Evolutionary conservation across 2,329 filamentous ascomycete genomes (phyloP).

Genomic region (Neophaeococcomyces aloes): DNA sequence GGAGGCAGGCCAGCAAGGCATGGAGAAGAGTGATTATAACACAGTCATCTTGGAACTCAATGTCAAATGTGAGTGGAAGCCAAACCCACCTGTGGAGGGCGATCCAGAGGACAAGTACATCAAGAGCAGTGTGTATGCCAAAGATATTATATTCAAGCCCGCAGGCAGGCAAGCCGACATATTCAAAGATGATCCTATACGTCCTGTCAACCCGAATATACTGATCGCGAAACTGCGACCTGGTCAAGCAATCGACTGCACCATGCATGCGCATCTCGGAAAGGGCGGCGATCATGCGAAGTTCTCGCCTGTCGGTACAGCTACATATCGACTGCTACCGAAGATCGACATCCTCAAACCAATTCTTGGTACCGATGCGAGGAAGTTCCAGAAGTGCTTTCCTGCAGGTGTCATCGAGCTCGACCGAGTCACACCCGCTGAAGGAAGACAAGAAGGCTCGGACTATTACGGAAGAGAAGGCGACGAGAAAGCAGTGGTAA

Average conservation of each 20-base stretch:
- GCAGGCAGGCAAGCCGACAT: constrained; percentile 57
- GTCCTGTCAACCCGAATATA: constrained; percentile 80
- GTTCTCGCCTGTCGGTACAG: constrained; percentile 91
- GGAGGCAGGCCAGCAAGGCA: constrained; percentile 34
- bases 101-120: constrained; percentile 71
- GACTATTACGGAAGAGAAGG: constrained; percentile 66
- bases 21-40: constrained; percentile 61
- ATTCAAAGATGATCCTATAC: constrained; percentile 54
- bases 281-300: constrained; percentile 91
- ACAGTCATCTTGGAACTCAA: constrained; percentile 70
- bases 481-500: constrained; percentile 77
- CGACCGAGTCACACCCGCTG: constrained; percentile 57
- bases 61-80: constrained; percentile 69
- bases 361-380: constrained; percentile 75
- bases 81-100: constrained; percentile 59
- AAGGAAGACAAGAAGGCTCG: constrained; percentile 49
- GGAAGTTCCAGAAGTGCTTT: constrained; percentile 86
- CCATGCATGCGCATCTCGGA: constrained; percentile 91
- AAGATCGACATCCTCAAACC: constrained; percentile 73
- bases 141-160: constrained; percentile 65
- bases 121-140: constrained; percentile 73
- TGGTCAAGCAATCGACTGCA: constrained; percentile 72
- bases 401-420: constrained; percentile 76
- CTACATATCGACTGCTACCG: constrained; percentile 82
- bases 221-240: constrained; percentile 89